Percentiles rank a stretch among this genome's conserved stretches.
These are phyloP conservation scores for Telfairia occidentalis DNA, from an alignment of 331 rosid genomes.

Conservation along the genomic window DNA sequence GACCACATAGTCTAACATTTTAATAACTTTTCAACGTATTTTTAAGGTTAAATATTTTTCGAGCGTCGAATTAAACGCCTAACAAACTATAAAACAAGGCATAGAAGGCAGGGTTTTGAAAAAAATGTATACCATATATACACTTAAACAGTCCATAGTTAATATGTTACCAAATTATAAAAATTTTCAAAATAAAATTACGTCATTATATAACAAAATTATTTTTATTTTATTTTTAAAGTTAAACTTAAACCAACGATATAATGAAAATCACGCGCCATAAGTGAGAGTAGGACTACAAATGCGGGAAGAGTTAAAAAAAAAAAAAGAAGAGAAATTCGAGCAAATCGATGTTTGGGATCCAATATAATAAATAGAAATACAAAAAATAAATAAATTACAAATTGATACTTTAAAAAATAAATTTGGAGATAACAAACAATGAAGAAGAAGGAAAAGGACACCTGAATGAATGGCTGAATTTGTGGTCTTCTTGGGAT, in stretches of 20 bases:
- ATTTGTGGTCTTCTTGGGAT: conserved; percentile 12
- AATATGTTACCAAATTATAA: neutral
- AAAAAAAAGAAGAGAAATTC: neutral
- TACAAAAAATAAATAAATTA: neutral
- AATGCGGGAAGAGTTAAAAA: neutral
- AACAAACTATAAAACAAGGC: neutral
- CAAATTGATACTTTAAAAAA: neutral
- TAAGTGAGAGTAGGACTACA: neutral
- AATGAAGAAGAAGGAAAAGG: conserved; percentile 2
- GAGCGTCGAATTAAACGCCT: neutral
- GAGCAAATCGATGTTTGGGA: neutral
- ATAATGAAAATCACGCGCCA: neutral
- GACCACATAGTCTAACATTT: neutral
- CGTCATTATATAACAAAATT: neutral
- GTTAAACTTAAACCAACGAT: neutral
- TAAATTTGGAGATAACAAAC: neutral
- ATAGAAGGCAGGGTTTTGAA: neutral
- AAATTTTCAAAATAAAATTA: neutral
- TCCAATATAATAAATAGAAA: neutral
- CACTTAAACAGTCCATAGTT: neutral
- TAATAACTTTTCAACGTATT: too few relatives aligned
- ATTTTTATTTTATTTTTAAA: neutral
- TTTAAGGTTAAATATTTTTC: neutral
- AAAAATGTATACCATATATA: neutral
- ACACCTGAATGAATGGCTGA: conserved; percentile 15